Base-by-base conservation (phyloP, 768 basidiomycete genomes). In the Imleria badia region DNA sequence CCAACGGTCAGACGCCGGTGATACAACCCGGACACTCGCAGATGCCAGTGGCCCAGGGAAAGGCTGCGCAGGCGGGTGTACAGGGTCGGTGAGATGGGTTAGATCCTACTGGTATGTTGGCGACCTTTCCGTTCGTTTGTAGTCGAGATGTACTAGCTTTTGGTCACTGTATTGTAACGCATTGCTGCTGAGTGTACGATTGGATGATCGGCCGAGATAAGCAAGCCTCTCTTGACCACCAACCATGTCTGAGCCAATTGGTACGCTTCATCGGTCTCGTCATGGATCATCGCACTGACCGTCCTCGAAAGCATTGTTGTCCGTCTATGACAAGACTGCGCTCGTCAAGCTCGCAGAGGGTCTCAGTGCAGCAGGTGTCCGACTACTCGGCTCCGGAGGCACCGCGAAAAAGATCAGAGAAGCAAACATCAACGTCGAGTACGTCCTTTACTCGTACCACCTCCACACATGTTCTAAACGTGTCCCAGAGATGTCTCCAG, bases 331-430 rank as follows among this genome's bases (percentile, higher is more conserved):
- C 78, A 99, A 99, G 75, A 82, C 88, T 46, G 83, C 85, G 66
- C 83, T 99, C 45, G 72, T 98, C 54, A 88, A 94, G 50, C 82
- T 99, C 44, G 97, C 97, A 22, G 80, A 83, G 61, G 91, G 86
- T n/a, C 84, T 98, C 54, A 78, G 83, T 54, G 78, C 79, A 46
- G 82, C 86, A 42, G 95, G 95, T 26, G 87, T 98, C 66, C 85
- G 86, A 45, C 81, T 99, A 12, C 76, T 99, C 17, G 97, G 94
- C 47, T 97, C 94, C 30, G 97, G 97, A 58, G 97, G 97, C 51
- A 99, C 97, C 13, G 95, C 97, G 35, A 98, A 96, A 75, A 92
- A 91, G 73, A 96, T 99, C 70, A 85, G 97, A 68, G 94, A 98
- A 35, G 86, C 91, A 30, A 94, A 93, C 10, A 83, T 98, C 58